Evolutionary conservation across 2,329 filamentous ascomycete species (phyloP).

Genomic region (Fusarium piperis): DNA sequence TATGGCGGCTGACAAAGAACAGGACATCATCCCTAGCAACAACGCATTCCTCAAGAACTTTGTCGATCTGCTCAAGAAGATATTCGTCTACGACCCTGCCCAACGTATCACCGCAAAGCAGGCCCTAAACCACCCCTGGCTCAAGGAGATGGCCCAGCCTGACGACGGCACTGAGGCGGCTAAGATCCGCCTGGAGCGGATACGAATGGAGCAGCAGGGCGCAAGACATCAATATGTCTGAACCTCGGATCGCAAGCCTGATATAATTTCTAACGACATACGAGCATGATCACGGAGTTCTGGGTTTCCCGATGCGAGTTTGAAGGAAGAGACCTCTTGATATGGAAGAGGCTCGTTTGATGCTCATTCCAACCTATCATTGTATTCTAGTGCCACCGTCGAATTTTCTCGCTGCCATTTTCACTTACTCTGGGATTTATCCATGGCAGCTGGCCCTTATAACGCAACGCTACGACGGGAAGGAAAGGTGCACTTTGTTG

Average conservation of each 20-base stretch:
- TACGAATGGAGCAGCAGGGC: constrained; percentile 54
- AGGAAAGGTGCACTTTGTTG: constrained; percentile 33
- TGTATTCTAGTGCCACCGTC: constrained; percentile 45
- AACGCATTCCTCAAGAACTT: constrained; percentile 70
- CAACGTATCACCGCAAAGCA: constrained; percentile 74
- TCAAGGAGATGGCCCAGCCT: constrained; percentile 69
- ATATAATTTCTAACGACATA: constrained; percentile 42
- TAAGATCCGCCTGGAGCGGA: constrained; percentile 67
- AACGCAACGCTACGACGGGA: constrained; percentile 35
- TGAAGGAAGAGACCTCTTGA: constrained; percentile 32
- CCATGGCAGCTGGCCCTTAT: constrained; percentile 33
- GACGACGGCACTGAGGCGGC: constrained; percentile 76
- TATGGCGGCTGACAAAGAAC: constrained; percentile 4
- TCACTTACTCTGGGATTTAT: constrained; percentile 35
- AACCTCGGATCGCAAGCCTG: constrained; percentile 28
- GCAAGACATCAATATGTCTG: constrained; percentile 40
- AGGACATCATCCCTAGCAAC: constrained; percentile 73
- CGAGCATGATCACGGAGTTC: constrained; percentile 48
- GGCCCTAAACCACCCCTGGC: constrained; percentile 74
- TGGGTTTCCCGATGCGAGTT: constrained; percentile 40
- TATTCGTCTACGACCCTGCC: constrained; percentile 74
- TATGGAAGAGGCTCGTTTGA: constrained; percentile 29
- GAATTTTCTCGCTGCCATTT: constrained; percentile 33
- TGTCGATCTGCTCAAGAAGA: constrained; percentile 70
- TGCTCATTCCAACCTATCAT: constrained; percentile 37